Evolutionary conservation across 495 filamentous ascomycete species (phyloP).

Genomic region (Annulohypoxylon nitens): DNA sequence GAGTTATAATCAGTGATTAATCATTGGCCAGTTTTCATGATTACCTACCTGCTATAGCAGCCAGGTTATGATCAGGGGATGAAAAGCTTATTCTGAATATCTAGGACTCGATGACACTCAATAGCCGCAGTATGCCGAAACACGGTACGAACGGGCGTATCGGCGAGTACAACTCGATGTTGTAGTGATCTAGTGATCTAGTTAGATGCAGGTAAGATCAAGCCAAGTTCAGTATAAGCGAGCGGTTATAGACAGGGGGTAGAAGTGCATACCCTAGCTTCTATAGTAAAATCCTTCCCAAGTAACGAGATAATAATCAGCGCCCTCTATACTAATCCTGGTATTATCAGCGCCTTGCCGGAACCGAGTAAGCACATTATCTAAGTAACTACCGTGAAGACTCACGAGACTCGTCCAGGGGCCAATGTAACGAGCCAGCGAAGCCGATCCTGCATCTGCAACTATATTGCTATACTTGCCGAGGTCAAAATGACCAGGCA

Average conservation of each 20-base stretch:
- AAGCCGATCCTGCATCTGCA: background rate
- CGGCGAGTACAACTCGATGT: background rate
- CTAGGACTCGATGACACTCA: background rate
- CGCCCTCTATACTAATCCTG: background rate
- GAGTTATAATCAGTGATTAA: background rate
- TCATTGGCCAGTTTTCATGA: background rate
- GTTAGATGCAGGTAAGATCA: conserved; percentile 1
- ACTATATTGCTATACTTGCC: background rate
- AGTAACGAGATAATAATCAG: background rate
- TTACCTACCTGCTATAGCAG: background rate
- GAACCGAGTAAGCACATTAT: background rate
- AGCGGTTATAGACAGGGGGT: background rate
- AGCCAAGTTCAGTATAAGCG: background rate
- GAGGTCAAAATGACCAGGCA: background rate
- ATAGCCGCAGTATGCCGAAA: background rate
- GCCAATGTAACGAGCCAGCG: background rate
- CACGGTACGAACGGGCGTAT: background rate
- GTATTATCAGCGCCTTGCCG: background rate
- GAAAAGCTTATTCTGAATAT: background rate
- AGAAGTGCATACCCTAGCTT: background rate
- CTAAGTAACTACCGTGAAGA: background rate
- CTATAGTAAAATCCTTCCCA: background rate
- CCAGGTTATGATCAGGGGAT: background rate
- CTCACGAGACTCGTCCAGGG: background rate
- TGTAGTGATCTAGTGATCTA: background rate